phyloP scores from a whole-genome alignment of 352 stramenopile genomes.

The Globisporangium iwayamae region DNA sequence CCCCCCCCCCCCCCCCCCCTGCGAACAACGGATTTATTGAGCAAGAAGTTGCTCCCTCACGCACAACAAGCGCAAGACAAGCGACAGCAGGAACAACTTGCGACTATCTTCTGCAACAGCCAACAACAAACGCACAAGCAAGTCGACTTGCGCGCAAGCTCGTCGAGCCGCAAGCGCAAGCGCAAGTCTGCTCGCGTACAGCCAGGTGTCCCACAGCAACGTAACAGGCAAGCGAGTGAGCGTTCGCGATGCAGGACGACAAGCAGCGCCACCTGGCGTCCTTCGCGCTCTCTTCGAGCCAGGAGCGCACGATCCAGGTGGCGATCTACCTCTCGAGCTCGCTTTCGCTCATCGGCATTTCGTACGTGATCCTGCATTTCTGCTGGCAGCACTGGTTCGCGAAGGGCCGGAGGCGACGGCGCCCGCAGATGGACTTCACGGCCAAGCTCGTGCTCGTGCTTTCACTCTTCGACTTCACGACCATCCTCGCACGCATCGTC shows the following conservation, averaged over 20 bases:
- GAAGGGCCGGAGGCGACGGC: slow-evolving; percentile 11
- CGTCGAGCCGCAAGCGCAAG: not conserved
- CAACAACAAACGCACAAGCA: not conserved
- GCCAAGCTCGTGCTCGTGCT: slow-evolving; percentile 66
- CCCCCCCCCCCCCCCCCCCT: not conserved
- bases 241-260: slow-evolving; percentile 1
- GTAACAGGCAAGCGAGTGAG: too few species aligned
- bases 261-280: not conserved
- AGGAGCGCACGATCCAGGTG: slow-evolving; percentile 37
- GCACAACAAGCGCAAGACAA: not conserved
- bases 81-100: not conserved
- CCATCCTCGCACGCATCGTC: slow-evolving; percentile 48
- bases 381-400: slow-evolving; percentile 38
- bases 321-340: slow-evolving; percentile 40
- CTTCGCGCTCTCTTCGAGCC: slow-evolving; percentile 19
- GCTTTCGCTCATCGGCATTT: slow-evolving; percentile 54
- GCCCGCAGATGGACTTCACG: slow-evolving; percentile 55
- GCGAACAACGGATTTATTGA: not conserved
- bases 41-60: not conserved
- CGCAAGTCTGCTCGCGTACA: not conserved
- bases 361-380: slow-evolving; percentile 67
- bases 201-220: too few species aligned
- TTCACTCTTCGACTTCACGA: slow-evolving; percentile 63
- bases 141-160: slow-evolving; percentile 3
- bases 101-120: not conserved